Conservation (phyloP, 1,284 basidiomycete species). For the Fomes fomentarius region DNA sequence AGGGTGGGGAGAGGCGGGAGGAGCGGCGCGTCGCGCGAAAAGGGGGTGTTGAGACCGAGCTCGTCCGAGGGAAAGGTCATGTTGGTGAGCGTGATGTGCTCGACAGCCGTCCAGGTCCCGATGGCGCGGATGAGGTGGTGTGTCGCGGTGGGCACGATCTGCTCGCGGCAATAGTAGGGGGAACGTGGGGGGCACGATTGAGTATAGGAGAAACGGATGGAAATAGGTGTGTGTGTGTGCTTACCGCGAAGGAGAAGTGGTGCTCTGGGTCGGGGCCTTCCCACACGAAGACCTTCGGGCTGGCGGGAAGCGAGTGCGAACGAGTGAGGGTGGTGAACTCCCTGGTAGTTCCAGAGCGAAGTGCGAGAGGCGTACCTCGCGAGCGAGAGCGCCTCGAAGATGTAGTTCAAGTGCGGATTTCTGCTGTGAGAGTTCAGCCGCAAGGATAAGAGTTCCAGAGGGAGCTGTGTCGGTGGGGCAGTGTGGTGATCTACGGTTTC, state of each 20-base stretch:
- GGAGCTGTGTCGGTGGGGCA: slow-evolving; percentile 8
- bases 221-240: slow-evolving; percentile 22
- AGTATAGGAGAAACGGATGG: not conserved
- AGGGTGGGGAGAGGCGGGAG: slow-evolving; percentile 44
- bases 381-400: slow-evolving; percentile 43
- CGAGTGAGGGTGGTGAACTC: too few species aligned
- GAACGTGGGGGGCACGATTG: not conserved
- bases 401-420: slow-evolving; percentile 38
- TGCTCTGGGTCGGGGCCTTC: slow-evolving; percentile 60
- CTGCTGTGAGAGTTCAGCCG: slow-evolving; percentile 46
- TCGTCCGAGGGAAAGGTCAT: slow-evolving; percentile 38
- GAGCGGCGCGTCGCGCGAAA: slow-evolving; percentile 27
- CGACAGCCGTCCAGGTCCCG: slow-evolving; percentile 46
- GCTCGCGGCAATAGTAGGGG: slow-evolving; percentile 6
- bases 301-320: slow-evolving; percentile 24
- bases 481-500: not conserved
- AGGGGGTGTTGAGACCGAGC: slow-evolving; percentile 23
- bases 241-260: slow-evolving; percentile 60
- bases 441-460: slow-evolving; percentile 41
- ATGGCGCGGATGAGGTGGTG: slow-evolving; percentile 48
- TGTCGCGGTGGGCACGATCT: slow-evolving; percentile 53
- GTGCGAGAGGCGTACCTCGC: slow-evolving; percentile 41
- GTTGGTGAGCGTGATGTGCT: slow-evolving; percentile 51
- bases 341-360: too few species aligned
- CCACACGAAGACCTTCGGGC: slow-evolving; percentile 56